Evolutionary conservation across 2,329 filamentous ascomycete genomes (phyloP), one percentile per base, ranked within the genome.

Genomic region (Raffaelea albimanens): DNA sequence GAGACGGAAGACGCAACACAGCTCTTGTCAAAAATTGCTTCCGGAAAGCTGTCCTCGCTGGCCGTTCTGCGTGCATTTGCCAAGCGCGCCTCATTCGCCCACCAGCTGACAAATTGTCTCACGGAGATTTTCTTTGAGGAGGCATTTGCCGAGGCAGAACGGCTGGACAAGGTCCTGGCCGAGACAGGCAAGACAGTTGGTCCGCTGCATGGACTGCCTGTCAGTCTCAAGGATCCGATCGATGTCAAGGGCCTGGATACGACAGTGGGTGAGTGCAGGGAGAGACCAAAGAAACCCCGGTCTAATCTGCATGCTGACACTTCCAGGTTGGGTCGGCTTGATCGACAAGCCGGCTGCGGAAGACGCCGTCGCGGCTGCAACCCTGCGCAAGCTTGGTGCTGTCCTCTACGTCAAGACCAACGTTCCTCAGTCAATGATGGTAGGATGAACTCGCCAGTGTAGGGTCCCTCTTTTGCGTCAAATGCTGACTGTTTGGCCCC

Each of bases 181-280:
- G 57, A 57, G 34, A 72, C 70, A 1, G 69, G 72, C 13, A 62
- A 73, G 33, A 61, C 67, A 1, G 31, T 68, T 1, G 83, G 83
- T 0, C 81, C 83, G 3, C 68, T 87, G 1, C 83, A 87, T 59
- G 83, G 58, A 50, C 66, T 82, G 1, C 79, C 79, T 3, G 62
- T 82, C 33, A 79, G 80, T 0, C 69, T 87, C 40, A 87, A 87
- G 57, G 83, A 87, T 62, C 80, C 82, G 56, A 83, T 85, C 67
- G 74, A 84, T 49, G 64, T 84, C 13, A 59, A 61, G 2, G 78
- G 78, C 9, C 67, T 78, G 14, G 78, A 82, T 50, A 68, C 76
- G 20, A 80, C 78, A 0, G 69, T 82, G 0, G 83, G 25, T 29
- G 25, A 13, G 25, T 29, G 25, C 25, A n/a, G n/a, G n/a, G n/a